Percentiles rank a stretch among this genome's conserved stretches.
phyloP scores from a whole-genome alignment of 148 eudicot genomes.

The Arctostaphylos glauca region DNA sequence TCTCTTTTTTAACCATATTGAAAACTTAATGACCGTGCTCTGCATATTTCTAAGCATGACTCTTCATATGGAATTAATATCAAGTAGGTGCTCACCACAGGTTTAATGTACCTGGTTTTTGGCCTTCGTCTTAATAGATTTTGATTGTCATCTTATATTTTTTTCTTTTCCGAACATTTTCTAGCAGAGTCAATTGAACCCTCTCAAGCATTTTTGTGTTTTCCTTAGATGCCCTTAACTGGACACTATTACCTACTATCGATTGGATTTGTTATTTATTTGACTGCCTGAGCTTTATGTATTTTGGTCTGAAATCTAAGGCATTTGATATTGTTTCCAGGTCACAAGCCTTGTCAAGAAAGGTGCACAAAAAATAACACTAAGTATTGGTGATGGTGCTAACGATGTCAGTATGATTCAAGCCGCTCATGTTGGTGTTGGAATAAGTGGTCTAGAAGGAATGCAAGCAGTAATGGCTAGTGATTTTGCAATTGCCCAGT shows the following conservation, averaged over 20 bases:
- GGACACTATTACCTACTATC: slow-evolving; percentile 55
- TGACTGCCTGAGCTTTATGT: background rate
- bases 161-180: background rate
- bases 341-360: slow-evolving; percentile 89
- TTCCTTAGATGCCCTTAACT: slow-evolving; percentile 2
- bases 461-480: slow-evolving; percentile 99
- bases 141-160: background rate
- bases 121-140: background rate
- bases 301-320: slow-evolving; percentile 9
- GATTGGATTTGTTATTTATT: background rate
- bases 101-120: background rate
- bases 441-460: slow-evolving; percentile 97
- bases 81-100: too few species aligned
- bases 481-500: slow-evolving; percentile 98
- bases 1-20: too few species aligned
- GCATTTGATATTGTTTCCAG: slow-evolving; percentile 37
- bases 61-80: too few species aligned
- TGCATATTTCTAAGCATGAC: too few species aligned
- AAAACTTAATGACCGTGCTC: too few species aligned
- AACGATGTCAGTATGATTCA: slow-evolving; percentile 97
- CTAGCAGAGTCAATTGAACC: background rate
- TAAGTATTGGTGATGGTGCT: slow-evolving; percentile 96
- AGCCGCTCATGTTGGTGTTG: slow-evolving; percentile 99
- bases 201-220: background rate
- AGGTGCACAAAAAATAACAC: slow-evolving; percentile 82